Conservation (phyloP, 177 flowering plant species). For the Vitis hybrid region DNA sequence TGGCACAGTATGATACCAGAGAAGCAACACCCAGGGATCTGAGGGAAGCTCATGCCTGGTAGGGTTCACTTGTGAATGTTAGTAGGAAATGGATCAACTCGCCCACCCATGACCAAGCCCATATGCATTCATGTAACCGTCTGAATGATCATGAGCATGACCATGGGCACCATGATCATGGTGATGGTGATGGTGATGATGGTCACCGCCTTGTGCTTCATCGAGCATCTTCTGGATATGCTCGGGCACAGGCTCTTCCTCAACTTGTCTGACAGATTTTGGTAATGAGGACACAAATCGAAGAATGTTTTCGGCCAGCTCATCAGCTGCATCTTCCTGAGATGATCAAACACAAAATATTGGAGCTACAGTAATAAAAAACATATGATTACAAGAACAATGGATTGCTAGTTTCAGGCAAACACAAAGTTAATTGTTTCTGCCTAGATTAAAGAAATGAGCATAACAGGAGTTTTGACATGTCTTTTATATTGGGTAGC, state of each 20-base stretch:
- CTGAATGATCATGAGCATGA: conserved; percentile 35
- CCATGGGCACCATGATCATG: conserved; percentile 25
- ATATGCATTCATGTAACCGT: conserved; percentile 59
- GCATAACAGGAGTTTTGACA: not conserved
- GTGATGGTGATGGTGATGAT: conserved; percentile 35
- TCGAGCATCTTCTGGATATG: conserved; percentile 59
- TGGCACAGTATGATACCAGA: not conserved
- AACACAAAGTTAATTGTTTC: not conserved
- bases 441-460: not conserved
- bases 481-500: not conserved
- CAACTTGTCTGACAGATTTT: conserved; percentile 41
- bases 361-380: not conserved
- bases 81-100: conserved; percentile 21
- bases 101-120: conserved; percentile 71
- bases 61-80: not conserved
- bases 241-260: conserved; percentile 66
- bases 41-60: too few relatives aligned
- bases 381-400: not conserved
- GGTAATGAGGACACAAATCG: conserved; percentile 71
- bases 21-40: not conserved
- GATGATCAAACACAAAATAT: not conserved
- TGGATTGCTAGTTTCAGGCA: not conserved
- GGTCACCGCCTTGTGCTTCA: conserved; percentile 38
- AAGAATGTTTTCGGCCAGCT: conserved; percentile 55
- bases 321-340: conserved; percentile 71